Conservation (phyloP, 2,329 filamentous ascomycete species). For the Emergomyces africanus region DNA sequence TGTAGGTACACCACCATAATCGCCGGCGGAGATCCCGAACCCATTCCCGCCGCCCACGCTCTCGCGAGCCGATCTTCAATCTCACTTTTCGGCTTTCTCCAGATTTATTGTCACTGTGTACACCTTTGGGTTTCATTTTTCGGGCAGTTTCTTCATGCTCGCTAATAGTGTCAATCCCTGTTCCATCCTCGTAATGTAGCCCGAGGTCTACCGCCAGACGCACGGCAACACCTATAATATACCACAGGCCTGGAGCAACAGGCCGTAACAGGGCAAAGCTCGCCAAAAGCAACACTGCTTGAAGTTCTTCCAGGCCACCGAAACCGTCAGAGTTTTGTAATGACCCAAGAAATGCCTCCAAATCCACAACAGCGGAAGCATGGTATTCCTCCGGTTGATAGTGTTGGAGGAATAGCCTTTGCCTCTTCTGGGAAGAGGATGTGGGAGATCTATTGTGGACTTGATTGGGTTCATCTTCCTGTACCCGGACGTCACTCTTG, state of each 20-base stretch:
- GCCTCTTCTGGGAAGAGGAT: slow-evolving; percentile 29
- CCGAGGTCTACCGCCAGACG: slow-evolving; percentile 84
- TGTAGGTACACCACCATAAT: slow-evolving; percentile 96
- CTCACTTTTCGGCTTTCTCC: slow-evolving; percentile 9
- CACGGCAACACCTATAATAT: slow-evolving; percentile 89
- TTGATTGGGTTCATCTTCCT: not conserved
- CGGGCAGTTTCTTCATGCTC: slow-evolving; percentile 22
- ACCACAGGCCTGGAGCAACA: slow-evolving; percentile 89
- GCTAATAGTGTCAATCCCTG: slow-evolving; percentile 42
- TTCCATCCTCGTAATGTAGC: slow-evolving; percentile 82
- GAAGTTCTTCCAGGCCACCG: slow-evolving; percentile 80
- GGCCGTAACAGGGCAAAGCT: slow-evolving; percentile 85
- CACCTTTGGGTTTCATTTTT: slow-evolving; percentile 4
- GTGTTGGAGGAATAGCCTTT: slow-evolving; percentile 46
- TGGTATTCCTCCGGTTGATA: slow-evolving; percentile 90
- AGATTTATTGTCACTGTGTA: slow-evolving; percentile 3
- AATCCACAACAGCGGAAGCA: slow-evolving; percentile 80
- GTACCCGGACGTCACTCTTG: slow-evolving; percentile 15
- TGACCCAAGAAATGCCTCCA: slow-evolving; percentile 70
- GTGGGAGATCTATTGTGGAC: slow-evolving; percentile 12
- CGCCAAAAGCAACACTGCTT: slow-evolving; percentile 81
- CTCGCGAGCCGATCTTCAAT: slow-evolving; percentile 35
- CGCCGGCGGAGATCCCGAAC: slow-evolving; percentile 72
- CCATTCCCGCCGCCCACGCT: slow-evolving; percentile 64
- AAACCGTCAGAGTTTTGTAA: slow-evolving; percentile 52